Evolutionary conservation across 2,329 filamentous ascomycete species (phyloP).

Genomic region (Dryadomyces sulphureus): DNA sequence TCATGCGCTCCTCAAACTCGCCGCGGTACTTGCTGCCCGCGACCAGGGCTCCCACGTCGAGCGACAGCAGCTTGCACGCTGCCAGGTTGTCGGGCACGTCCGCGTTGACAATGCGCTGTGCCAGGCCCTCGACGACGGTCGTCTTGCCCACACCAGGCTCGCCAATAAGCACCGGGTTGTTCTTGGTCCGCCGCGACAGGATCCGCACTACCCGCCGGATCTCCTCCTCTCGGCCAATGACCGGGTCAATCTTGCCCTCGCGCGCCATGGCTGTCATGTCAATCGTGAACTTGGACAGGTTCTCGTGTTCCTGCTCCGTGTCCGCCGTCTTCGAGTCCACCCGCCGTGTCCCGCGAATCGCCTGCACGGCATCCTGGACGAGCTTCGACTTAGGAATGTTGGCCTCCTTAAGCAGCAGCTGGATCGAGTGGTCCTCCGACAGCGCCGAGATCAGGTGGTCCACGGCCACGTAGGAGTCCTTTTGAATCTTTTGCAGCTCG

Average conservation of each 20-base stretch:
- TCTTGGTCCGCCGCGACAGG: constrained; percentile 85
- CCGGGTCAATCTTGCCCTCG: constrained; percentile 94
- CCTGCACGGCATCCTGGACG: constrained; percentile 76
- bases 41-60: constrained; percentile 89
- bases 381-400: constrained; percentile 88
- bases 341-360: constrained; percentile 81
- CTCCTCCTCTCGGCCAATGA: constrained; percentile 93
- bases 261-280: constrained; percentile 95
- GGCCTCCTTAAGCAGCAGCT: constrained; percentile 62
- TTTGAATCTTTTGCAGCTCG: constrained; percentile 92
- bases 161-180: constrained; percentile 96
- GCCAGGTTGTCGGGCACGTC: constrained; percentile 94
- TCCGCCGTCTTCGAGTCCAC: constrained; percentile 96
- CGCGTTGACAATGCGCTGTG: constrained; percentile 87
- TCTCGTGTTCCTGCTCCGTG: constrained; percentile 83
- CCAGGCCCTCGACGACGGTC: constrained; percentile 90
- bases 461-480: constrained; percentile 85
- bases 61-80: constrained; percentile 81
- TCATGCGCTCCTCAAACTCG: constrained; percentile 99
- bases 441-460: constrained; percentile 86
- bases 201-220: constrained; percentile 87
- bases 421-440: constrained; percentile 62
- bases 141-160: constrained; percentile 98
- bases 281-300: constrained; percentile 94
- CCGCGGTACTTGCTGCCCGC: constrained; percentile 97